Base-by-base conservation (phyloP, 306 rosid species). In the Ammopiptanthus mongolicus region DNA sequence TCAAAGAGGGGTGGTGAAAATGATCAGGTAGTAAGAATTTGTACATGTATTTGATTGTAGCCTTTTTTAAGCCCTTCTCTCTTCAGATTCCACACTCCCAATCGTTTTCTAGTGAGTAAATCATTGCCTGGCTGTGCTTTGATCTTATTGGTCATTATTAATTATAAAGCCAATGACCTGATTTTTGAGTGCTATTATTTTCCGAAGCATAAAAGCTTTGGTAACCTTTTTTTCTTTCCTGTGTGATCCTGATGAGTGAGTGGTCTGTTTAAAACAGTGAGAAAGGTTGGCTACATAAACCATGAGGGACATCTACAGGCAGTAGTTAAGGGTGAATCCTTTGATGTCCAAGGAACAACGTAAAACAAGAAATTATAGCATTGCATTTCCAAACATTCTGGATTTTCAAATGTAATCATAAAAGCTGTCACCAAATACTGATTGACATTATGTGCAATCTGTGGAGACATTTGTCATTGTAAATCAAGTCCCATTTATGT, bases 381-480 rank as follows among this genome's bases (percentile, higher is more conserved):
- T 22, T 78, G 59, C 33, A 74, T 57, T 81, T 81, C 60, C 60
- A 59, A 80, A 64, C 77, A 75, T 79, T 51, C 82, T 76, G 82
- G 82, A 77, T 77, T 37, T 59, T 56, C 65, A 36, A 61, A 23
- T 82, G 42, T 75, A 76, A 62, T 71, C 75, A 59, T 62, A 86
- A 41, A 75, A 79, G 83, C 76, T 73, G 77, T 82, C 85, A 47
- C 78, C 78, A 86, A 79, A 76, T 85, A 84, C 82, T 69, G 73
- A 37, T 81, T 81, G 84, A 78, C 81, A 79, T 72, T 82, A 75
- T 80, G 83, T 66, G 71, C 87, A 69, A 80, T 86, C 77, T 81
- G 85, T 80, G 90, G 80, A 84, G 94, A 84, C 80, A 79, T 88
- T 90, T 66, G 73, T 69, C 65, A 23, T 79, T 70, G 81, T 82